Percentiles rank a stretch among this genome's conserved stretches.
Conservation (phyloP, 306 rosid species). For the Corylus heterophylla region DNA sequence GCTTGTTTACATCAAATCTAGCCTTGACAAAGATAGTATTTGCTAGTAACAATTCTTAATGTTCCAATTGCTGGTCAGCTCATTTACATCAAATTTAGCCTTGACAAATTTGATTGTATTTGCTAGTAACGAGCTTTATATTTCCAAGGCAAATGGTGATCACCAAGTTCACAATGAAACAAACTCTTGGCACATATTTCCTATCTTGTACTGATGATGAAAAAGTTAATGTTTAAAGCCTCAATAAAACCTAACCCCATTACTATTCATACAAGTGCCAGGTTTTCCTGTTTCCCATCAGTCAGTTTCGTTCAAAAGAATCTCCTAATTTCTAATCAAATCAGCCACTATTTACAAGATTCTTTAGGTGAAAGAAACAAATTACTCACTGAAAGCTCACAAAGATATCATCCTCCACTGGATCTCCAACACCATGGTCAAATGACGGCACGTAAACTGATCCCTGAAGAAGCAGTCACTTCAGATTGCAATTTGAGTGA, state of each 20-base stretch:
- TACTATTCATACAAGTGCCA: background rate
- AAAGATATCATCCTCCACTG: constrained; percentile 78
- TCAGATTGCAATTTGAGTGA: constrained; percentile 37
- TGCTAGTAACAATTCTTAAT: background rate
- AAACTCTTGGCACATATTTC: background rate
- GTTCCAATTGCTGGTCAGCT: background rate
- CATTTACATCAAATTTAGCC: background rate
- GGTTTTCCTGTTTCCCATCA: background rate
- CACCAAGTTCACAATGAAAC: background rate
- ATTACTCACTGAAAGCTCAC: constrained; percentile 75
- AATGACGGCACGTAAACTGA: constrained; percentile 88
- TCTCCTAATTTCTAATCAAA: background rate
- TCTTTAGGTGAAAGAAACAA: constrained; percentile 15
- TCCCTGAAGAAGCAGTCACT: constrained; percentile 62
- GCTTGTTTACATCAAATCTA: background rate
- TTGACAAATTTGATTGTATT: background rate
- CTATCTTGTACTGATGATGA: background rate
- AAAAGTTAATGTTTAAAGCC: background rate
- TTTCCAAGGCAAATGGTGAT: background rate
- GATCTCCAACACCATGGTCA: constrained; percentile 94
- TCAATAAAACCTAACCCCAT: background rate
- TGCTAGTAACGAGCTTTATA: background rate
- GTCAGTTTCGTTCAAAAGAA: background rate
- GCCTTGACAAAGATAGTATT: background rate
- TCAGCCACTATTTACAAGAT: background rate